These are phyloP conservation scores for Phytopythium aichiense DNA, from an alignment of 352 stramenopile species.

Conservation along the genomic window DNA sequence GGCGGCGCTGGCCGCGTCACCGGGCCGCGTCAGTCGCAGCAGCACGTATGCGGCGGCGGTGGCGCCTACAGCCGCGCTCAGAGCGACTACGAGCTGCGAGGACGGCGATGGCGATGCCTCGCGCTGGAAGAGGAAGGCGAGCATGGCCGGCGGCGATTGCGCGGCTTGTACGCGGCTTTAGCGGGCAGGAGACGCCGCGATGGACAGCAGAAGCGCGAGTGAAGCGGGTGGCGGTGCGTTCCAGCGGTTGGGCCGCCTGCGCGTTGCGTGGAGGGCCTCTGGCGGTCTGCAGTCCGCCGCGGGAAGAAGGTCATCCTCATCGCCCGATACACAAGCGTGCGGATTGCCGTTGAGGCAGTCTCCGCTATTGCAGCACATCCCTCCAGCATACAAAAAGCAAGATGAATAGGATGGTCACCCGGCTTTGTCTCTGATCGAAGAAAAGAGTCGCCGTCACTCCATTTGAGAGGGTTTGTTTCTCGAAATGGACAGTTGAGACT, in stretches of 20 bases:
- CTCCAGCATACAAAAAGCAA: neutral
- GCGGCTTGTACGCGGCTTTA: neutral
- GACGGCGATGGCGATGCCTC: neutral
- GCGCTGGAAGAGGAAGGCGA: conserved; percentile 5
- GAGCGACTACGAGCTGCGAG: neutral
- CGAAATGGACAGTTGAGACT: too few species aligned
- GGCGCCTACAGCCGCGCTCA: neutral
- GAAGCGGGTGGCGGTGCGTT: neutral
- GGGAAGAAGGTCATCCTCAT: neutral
- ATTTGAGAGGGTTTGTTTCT: too few species aligned
- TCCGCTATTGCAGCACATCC: neutral
- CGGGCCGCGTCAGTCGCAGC: neutral
- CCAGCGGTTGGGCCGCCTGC: too few species aligned
- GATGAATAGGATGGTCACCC: neutral
- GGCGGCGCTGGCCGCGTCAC: too few species aligned
- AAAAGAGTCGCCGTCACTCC: neutral
- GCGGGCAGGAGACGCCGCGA: neutral
- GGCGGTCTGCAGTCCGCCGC: neutral
- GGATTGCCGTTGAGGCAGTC: neutral
- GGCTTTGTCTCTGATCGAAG: neutral
- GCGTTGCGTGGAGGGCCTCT: too few species aligned
- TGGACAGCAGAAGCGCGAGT: neutral
- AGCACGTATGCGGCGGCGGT: neutral
- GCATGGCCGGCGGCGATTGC: neutral
- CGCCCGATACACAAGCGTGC: neutral